These are phyloP conservation scores for Kodamaea alishanica DNA, from an alignment of 1,139 yeast species.

Conservation along the genomic window DNA sequence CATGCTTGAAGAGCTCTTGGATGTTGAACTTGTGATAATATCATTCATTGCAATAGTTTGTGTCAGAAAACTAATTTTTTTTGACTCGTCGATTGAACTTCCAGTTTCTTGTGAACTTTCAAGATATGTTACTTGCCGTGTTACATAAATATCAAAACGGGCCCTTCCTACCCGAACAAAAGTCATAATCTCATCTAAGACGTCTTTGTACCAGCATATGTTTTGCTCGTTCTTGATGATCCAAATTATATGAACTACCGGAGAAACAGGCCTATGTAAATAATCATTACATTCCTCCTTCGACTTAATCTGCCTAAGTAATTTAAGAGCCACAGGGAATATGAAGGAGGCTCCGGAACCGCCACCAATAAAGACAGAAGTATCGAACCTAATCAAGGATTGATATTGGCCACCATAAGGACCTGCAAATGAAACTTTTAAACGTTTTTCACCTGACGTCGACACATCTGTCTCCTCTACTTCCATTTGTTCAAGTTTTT, in stretches of 20 bases:
- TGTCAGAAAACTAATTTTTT: slow-evolving; percentile 3
- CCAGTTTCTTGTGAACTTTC: neutral
- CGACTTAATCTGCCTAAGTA: slow-evolving; percentile 22
- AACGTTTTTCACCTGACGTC: no score
- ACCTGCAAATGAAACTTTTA: slow-evolving; percentile 39
- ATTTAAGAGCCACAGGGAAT: slow-evolving; percentile 43
- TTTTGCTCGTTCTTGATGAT: slow-evolving; percentile 25
- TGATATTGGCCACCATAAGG: slow-evolving; percentile 45
- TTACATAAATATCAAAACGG: slow-evolving; percentile 23
- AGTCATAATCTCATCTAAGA: slow-evolving; percentile 26
- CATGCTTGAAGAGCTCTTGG: no score
- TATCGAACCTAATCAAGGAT: slow-evolving; percentile 41
- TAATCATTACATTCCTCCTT: slow-evolving; percentile 30
- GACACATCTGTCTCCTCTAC: slow-evolving; percentile 5
- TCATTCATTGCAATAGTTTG: no score
- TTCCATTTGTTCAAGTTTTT: slow-evolving; percentile 21
- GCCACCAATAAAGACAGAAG: slow-evolving; percentile 38
- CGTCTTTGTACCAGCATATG: slow-evolving; percentile 36
- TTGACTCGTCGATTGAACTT: neutral
- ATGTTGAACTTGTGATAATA: no score
- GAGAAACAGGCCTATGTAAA: slow-evolving; percentile 29
- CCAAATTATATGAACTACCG: slow-evolving; percentile 35
- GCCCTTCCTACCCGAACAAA: slow-evolving; percentile 24
- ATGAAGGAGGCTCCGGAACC: slow-evolving; percentile 48
- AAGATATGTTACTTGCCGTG: slow-evolving; percentile 13